Conservation (phyloP, 2,329 filamentous ascomycete species). For the Phaeoacremonium minimum region DNA sequence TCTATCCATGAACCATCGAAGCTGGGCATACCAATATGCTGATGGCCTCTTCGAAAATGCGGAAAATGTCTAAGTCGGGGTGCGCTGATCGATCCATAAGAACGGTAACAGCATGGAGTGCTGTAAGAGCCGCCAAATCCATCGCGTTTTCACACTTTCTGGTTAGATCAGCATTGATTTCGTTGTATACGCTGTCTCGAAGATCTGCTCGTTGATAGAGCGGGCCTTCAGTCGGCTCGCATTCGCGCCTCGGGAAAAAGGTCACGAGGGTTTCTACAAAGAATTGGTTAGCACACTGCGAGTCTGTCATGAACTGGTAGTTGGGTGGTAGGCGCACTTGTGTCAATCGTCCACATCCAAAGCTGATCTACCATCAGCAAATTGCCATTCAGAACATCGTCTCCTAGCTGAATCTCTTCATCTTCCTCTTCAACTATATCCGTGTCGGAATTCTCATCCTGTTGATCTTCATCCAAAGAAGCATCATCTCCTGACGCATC, state of each 20-base stretch:
- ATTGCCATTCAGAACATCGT: constrained; percentile 36
- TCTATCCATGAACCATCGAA: neutral
- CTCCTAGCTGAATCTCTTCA: constrained; percentile 16
- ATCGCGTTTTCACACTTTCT: constrained; percentile 52
- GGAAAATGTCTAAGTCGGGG: constrained; percentile 53
- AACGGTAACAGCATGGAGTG: constrained; percentile 53
- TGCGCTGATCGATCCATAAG: constrained; percentile 52
- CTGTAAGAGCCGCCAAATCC: constrained; percentile 53
- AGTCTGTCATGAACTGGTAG: neutral
- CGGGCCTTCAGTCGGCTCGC: constrained; percentile 43
- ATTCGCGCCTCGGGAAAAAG: constrained; percentile 47
- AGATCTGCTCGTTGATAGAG: constrained; percentile 52
- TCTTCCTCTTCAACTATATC: constrained; percentile 1
- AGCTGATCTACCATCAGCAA: constrained; percentile 59
- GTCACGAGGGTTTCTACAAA: constrained; percentile 39
- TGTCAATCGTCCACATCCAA: constrained; percentile 50
- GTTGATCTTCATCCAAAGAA: constrained; percentile 1
- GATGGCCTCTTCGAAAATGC: constrained; percentile 59
- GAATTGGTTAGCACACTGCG: neutral
- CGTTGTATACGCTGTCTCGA: constrained; percentile 57
- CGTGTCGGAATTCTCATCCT: constrained; percentile 1
- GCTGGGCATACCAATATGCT: constrained; percentile 42
- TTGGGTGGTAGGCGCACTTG: constrained; percentile 25
- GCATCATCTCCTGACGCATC: neutral
- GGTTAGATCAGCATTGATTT: constrained; percentile 57